phyloP scores from a whole-genome alignment of 345 rosid species.

The Dovyalis caffra region DNA sequence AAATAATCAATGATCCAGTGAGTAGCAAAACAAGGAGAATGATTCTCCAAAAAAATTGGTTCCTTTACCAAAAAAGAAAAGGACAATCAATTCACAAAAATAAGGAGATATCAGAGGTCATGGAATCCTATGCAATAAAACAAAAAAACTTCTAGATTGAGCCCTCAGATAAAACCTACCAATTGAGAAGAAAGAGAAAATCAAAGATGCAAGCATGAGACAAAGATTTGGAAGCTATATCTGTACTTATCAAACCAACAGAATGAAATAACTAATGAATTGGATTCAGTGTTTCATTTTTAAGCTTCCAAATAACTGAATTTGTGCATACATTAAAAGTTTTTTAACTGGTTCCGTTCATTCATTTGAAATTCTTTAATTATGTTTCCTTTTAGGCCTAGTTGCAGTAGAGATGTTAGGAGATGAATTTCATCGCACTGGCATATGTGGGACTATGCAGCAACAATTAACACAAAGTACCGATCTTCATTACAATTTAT shows the following conservation, averaged over 20 bases:
- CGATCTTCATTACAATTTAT: neutral
- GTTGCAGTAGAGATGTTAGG: neutral
- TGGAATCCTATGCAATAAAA: neutral
- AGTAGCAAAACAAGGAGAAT: neutral
- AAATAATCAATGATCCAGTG: neutral
- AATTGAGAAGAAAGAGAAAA: neutral
- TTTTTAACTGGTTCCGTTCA: neutral
- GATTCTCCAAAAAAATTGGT: neutral
- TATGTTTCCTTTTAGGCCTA: neutral
- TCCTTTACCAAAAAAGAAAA: neutral
- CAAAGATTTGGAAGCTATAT: neutral
- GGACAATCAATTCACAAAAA: neutral
- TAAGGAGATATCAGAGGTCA: neutral
- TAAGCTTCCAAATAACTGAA: neutral
- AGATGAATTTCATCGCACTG: neutral
- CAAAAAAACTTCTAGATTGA: neutral
- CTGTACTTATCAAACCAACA: too few relatives aligned
- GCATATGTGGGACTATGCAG: neutral
- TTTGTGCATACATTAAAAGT: neutral
- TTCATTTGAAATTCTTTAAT: neutral
- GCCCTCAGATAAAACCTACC: neutral
- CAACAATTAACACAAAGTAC: neutral
- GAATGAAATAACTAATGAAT: too few relatives aligned
- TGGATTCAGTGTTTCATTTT: neutral
- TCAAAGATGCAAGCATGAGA: neutral